Conservation (phyloP, 2,329 filamentous ascomycete genomes). For the Byssothecium circinans region DNA sequence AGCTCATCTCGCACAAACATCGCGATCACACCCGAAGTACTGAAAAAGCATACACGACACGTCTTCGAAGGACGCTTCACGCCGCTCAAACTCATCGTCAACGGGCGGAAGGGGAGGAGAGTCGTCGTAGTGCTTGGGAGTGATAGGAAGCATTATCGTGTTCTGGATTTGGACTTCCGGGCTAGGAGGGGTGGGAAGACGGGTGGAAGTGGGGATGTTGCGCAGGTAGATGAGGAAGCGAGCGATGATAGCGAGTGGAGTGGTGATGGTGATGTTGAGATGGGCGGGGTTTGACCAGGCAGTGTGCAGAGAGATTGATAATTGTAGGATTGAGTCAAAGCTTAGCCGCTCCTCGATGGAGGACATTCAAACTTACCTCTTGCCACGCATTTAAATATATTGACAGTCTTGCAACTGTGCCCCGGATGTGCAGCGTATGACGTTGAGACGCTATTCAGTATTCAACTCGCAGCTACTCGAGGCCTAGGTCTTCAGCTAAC, state of each 20-base stretch:
- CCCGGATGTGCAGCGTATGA: no score
- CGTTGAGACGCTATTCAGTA: neutral
- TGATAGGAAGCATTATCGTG: conserved; percentile 56
- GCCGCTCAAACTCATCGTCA: conserved; percentile 56
- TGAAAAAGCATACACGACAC: conserved; percentile 45
- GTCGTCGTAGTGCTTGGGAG: conserved; percentile 59
- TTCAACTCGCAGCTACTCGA: neutral
- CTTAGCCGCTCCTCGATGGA: no score
- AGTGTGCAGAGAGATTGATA: neutral
- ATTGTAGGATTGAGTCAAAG: neutral
- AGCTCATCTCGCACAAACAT: conserved; percentile 3
- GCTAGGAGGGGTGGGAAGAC: conserved; percentile 29
- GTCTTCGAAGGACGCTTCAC: conserved; percentile 53
- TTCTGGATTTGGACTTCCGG: conserved; percentile 57
- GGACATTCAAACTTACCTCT: no score
- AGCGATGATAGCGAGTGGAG: conserved; percentile 2
- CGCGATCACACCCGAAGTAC: conserved; percentile 5
- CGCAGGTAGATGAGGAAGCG: conserved; percentile 13
- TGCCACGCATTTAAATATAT: no score
- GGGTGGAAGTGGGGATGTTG: conserved; percentile 6
- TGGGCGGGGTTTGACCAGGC: conserved; percentile 9
- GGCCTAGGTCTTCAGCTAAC: neutral
- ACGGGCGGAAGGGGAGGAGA: conserved; percentile 57
- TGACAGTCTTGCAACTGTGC: no score
- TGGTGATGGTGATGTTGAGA: conserved; percentile 21